A percentile compares a stretch with the other conserved stretches of the same genome.
Evolutionary conservation across 306 rosid species (phyloP).

Genomic region (Gastrolobium villosum): DNA sequence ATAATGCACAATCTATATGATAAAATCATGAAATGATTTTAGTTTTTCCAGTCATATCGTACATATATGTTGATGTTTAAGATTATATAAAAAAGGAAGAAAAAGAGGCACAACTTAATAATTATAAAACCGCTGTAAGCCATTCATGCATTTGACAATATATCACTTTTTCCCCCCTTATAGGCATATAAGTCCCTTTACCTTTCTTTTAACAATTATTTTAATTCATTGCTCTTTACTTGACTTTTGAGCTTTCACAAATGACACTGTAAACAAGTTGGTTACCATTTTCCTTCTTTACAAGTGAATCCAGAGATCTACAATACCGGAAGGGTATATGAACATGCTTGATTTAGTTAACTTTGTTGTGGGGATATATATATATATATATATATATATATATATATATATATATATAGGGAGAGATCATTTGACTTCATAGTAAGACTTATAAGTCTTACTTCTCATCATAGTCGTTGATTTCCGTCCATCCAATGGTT

Average conservation of each 20-base stretch:
- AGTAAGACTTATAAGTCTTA: too few relatives aligned
- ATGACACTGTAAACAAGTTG: not conserved
- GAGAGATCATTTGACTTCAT: too few relatives aligned
- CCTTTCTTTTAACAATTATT: slow-evolving; percentile 26
- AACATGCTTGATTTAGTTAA: slow-evolving; percentile 12
- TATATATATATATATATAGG: too few relatives aligned
- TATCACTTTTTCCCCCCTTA: slow-evolving; percentile 39
- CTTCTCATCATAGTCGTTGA: too few relatives aligned
- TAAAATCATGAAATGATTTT: slow-evolving; percentile 12
- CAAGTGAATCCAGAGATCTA: not conserved
- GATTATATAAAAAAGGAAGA: slow-evolving; percentile 39
- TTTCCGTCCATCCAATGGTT: too few relatives aligned
- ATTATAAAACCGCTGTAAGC: slow-evolving; percentile 48
- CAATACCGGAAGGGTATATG: not conserved
- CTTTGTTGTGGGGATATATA: too few relatives aligned
- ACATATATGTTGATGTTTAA: slow-evolving; percentile 18
- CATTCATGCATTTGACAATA: slow-evolving; percentile 50
- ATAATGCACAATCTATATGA: too few relatives aligned
- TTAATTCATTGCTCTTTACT: slow-evolving; percentile 9
- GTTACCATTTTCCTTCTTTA: slow-evolving; percentile 4
- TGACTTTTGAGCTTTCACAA: slow-evolving; percentile 26
- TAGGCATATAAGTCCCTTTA: slow-evolving; percentile 37
- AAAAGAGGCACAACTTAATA: slow-evolving; percentile 28
- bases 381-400: too few relatives aligned
- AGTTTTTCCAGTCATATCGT: slow-evolving; percentile 14